Percentiles rank a stretch among this genome's conserved stretches.
phyloP scores from a whole-genome alignment of 208 protist species.

The Acanthamoeba triangularis region DNA sequence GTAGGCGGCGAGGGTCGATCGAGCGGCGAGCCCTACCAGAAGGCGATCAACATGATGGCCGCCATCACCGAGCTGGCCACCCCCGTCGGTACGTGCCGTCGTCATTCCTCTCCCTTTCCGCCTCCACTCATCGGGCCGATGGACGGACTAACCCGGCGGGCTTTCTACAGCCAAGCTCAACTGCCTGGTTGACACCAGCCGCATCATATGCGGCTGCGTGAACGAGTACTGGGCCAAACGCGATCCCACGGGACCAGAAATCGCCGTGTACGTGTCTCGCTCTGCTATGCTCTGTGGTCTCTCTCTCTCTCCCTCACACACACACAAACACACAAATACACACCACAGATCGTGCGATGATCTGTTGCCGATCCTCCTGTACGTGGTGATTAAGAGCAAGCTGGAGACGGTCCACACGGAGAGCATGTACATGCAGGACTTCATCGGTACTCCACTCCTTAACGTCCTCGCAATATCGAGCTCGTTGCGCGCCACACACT shows the following conservation, averaged over 20 bases:
- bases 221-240: slow-evolving; percentile 48
- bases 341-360: slow-evolving; percentile 30
- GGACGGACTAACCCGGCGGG: background rate
- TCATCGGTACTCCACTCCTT: slow-evolving; percentile 2
- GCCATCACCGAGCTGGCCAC: slow-evolving; percentile 51
- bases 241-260: background rate
- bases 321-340: background rate
- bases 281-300: too few relatives aligned
- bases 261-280: slow-evolving; percentile 38
- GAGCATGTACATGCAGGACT: slow-evolving; percentile 65
- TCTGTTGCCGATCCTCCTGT: slow-evolving; percentile 44
- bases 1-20: background rate
- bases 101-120: background rate
- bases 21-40: slow-evolving; percentile 12
- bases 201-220: slow-evolving; percentile 54
- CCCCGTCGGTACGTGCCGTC: background rate
- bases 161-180: slow-evolving; percentile 2
- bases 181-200: slow-evolving; percentile 39
- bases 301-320: background rate
- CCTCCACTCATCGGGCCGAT: background rate
- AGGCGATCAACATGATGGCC: slow-evolving; percentile 59
- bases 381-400: slow-evolving; percentile 57
- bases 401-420: slow-evolving; percentile 19
- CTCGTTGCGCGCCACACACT: background rate
- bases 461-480: background rate